Percentiles rank a stretch among this genome's conserved stretches.
Evolutionary conservation across 257 asterid genomes (phyloP).

Genomic region (Capsicum baccatum): DNA sequence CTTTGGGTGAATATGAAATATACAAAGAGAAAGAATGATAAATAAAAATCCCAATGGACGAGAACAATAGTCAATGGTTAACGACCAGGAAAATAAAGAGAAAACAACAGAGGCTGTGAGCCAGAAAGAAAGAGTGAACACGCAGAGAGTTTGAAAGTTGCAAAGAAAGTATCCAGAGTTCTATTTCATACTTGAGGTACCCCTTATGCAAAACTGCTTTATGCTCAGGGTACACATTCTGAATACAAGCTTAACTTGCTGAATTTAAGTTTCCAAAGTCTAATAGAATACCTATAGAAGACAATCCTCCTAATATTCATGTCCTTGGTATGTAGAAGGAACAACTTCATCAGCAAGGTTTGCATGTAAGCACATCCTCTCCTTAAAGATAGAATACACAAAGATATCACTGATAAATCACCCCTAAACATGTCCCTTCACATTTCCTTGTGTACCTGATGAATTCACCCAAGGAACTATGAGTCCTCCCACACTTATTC

Average conservation of each 20-base stretch:
- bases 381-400: not conserved
- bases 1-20: no score
- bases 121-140: constrained; percentile 13
- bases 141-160: not conserved
- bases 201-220: not conserved
- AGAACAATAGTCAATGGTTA: not conserved
- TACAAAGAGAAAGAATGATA: not conserved
- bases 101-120: not conserved
- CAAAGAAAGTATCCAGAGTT: not conserved
- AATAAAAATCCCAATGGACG: not conserved
- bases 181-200: not conserved
- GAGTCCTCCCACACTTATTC: not conserved
- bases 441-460: constrained; percentile 14
- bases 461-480: constrained; percentile 10
- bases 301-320: not conserved
- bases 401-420: not conserved
- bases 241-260: not conserved
- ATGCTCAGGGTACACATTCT: not conserved
- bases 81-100: not conserved
- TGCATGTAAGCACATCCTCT: not conserved
- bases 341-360: not conserved
- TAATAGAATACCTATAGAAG: not conserved
- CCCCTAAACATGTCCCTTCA: not conserved
- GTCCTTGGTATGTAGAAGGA: not conserved
- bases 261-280: not conserved